Conservation (phyloP, 2,329 filamentous ascomycete genomes). For the Orbilia brochopaga region DNA sequence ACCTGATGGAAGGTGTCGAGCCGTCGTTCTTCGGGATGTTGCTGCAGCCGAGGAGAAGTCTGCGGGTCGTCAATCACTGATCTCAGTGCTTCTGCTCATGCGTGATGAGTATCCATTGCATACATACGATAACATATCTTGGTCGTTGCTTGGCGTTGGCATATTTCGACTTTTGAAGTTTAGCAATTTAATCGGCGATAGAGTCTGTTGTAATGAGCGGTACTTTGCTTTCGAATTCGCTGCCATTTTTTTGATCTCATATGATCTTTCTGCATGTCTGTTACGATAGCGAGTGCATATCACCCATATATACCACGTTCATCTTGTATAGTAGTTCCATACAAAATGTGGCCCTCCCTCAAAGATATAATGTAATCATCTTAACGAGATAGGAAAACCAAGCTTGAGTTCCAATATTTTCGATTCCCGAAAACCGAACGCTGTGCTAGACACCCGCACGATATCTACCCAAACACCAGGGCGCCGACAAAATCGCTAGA, state of each 20-base stretch:
- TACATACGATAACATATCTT: not conserved
- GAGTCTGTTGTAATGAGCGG: not conserved
- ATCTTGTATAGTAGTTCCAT: too few relatives aligned
- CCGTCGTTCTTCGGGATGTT: constrained; percentile 75
- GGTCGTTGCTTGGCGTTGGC: constrained; percentile 25
- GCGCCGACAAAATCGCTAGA: too few relatives aligned
- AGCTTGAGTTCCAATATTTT: too few relatives aligned
- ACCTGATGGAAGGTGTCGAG: constrained; percentile 68
- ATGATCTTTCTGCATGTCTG: not conserved
- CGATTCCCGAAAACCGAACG: too few relatives aligned
- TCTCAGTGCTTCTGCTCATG: not conserved
- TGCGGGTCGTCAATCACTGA: constrained; percentile 69
- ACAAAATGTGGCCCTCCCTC: too few relatives aligned
- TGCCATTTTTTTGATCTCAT: not conserved
- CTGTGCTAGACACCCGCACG: too few relatives aligned
- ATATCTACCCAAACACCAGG: not conserved
- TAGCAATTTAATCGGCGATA: not conserved
- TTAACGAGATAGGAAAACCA: not conserved
- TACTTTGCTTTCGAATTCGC: not conserved
- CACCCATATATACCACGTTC: too few relatives aligned
- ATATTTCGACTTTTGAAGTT: constrained; percentile 6
- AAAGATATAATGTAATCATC: not conserved
- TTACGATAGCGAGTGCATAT: too few relatives aligned
- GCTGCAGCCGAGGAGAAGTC: constrained; percentile 70
- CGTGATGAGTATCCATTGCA: not conserved